Conservation (phyloP, 176 grass and related monocot genomes). For the Secale cereale region DNA sequence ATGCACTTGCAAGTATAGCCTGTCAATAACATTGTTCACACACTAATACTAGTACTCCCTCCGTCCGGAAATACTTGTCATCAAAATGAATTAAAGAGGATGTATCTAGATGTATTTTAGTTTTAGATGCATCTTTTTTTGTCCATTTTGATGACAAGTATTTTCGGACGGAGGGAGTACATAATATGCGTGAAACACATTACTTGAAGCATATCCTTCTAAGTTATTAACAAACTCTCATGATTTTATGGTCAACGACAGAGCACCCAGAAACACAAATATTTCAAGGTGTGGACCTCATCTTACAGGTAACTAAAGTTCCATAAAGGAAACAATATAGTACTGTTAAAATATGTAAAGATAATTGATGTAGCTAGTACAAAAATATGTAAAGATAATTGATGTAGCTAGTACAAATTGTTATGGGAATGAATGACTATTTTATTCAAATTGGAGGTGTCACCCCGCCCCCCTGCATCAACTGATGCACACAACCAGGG, state of each 20-base stretch:
- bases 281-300: not conserved
- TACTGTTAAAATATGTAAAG: not conserved
- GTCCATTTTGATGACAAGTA: too few relatives aligned
- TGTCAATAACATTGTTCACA: conserved; percentile 23
- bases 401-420: not conserved
- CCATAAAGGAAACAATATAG: not conserved
- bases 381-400: not conserved
- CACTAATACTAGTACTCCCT: too few relatives aligned
- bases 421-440: not conserved
- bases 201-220: not conserved
- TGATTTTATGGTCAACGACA: not conserved
- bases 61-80: too few relatives aligned
- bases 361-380: not conserved
- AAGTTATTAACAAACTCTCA: not conserved
- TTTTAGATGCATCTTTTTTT: too few relatives aligned
- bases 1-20: conserved; percentile 91
- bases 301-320: not conserved
- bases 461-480: not conserved
- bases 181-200: not conserved
- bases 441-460: not conserved
- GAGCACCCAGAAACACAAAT: not conserved
- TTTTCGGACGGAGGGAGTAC: too few relatives aligned
- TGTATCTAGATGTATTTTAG: too few relatives aligned
- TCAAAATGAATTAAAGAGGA: too few relatives aligned
- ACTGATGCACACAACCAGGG: not conserved